Percentiles rank a stretch among this genome's conserved stretches.
These are phyloP conservation scores for Suhomyces kilbournensis DNA, from an alignment of 805 yeast genomes.

Conservation along the genomic window DNA sequence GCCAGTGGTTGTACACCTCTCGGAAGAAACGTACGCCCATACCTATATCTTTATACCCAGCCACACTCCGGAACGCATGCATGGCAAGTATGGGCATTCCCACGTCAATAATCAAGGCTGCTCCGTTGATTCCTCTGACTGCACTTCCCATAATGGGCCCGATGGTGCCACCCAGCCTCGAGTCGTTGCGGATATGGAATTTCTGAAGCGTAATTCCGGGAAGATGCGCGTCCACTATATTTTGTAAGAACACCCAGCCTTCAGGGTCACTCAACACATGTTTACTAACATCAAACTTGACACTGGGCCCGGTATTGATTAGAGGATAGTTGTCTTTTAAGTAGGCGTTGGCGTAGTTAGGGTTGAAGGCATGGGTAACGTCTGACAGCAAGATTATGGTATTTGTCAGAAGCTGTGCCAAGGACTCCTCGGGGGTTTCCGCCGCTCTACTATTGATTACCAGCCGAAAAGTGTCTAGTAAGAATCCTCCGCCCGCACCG, in stretches of 20 bases:
- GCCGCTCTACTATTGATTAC: constrained; percentile 8
- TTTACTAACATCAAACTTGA: constrained; percentile 37
- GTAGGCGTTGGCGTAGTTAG: constrained; percentile 34
- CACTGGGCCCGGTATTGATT: constrained; percentile 37
- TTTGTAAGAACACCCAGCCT: constrained; percentile 24
- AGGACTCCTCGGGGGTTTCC: constrained; percentile 2
- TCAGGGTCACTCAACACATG: constrained; percentile 37
- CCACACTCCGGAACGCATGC: constrained; percentile 40
- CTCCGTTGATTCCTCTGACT: constrained; percentile 25
- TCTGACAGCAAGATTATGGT: constrained; percentile 39
- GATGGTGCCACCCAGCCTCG: constrained; percentile 42
- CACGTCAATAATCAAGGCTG: constrained; percentile 35
- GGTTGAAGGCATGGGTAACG: constrained; percentile 43
- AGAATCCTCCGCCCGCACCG: constrained; percentile 38
- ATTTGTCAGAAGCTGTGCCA: constrained; percentile 6
- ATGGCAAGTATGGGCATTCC: constrained; percentile 42
- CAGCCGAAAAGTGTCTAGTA: constrained; percentile 19
- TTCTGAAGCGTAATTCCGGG: constrained; percentile 28
- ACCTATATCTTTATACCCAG: constrained; percentile 39
- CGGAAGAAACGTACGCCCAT: constrained; percentile 33
- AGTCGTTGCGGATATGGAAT: constrained; percentile 41
- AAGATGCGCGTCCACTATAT: constrained; percentile 19
- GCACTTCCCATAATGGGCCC: constrained; percentile 39
- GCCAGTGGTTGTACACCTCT: constrained; percentile 29
- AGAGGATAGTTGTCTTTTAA: constrained; percentile 33